Evolutionary conservation across 2,329 filamentous ascomycete genomes (phyloP).

Genomic region (Penicillium sp.): DNA sequence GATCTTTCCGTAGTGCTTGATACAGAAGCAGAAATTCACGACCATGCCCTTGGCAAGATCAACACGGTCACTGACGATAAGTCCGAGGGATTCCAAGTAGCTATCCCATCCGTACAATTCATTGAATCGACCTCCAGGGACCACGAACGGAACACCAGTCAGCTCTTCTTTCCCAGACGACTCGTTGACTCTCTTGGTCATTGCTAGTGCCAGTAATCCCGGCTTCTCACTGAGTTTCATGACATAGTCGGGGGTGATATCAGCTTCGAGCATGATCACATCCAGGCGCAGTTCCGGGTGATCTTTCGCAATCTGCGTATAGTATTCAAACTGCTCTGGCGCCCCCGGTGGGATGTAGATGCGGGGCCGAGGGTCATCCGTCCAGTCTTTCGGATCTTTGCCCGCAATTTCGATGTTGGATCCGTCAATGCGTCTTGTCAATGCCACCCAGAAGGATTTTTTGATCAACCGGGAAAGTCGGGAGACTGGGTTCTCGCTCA

Average conservation of each 20-base stretch:
- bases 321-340: conserved; percentile 85
- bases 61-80: conserved; percentile 77
- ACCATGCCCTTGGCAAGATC: conserved; percentile 94
- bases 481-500: conserved; percentile 93
- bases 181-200: conserved; percentile 68
- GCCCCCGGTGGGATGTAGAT: conserved; percentile 85
- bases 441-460: conserved; percentile 84
- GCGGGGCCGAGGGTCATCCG: conserved; percentile 75
- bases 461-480: conserved; percentile 80
- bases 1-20: conserved; percentile 97
- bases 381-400: conserved; percentile 93
- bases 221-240: conserved; percentile 80
- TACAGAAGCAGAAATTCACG: conserved; percentile 94
- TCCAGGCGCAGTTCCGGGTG: conserved; percentile 81
- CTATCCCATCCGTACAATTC: conserved; percentile 98
- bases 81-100: conserved; percentile 93
- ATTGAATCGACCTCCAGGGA: conserved; percentile 95
- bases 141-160: conserved; percentile 85
- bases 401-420: conserved; percentile 75
- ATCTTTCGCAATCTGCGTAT: conserved; percentile 69
- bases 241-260: conserved; percentile 75
- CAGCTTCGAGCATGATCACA: conserved; percentile 66
- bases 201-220: conserved; percentile 81
- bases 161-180: conserved; percentile 65
- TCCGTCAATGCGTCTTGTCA: conserved; percentile 85